Conservation (phyloP, 2,329 filamentous ascomycete species). For the Boeremia lycopersici region DNA sequence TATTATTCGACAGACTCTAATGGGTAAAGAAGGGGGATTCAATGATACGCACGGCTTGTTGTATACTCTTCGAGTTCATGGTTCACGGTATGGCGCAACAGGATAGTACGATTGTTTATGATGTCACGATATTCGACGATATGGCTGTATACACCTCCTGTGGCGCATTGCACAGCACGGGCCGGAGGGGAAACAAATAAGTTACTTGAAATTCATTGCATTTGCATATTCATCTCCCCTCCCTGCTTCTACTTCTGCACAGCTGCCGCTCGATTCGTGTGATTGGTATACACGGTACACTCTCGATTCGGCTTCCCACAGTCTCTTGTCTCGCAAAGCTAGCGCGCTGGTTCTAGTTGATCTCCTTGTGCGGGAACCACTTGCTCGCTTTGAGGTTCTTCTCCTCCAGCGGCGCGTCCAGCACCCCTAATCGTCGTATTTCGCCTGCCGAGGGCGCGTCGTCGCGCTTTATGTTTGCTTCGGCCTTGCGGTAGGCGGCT, state of each 20-base stretch:
- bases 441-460: conserved; percentile 81
- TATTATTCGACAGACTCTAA: not conserved
- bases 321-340: not conserved
- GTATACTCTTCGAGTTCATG: conserved; percentile 4
- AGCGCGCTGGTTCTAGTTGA: conserved; percentile 33
- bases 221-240: conserved; percentile 1
- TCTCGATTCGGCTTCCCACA: not conserved
- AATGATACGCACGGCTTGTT: not conserved
- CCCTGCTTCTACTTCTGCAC: not conserved
- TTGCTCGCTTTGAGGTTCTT: conserved; percentile 55
- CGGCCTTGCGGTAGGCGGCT: conserved; percentile 78
- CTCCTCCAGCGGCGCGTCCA: conserved; percentile 80
- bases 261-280: not conserved
- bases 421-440: conserved; percentile 83
- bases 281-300: conserved; percentile 11
- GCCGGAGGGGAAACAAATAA: not conserved
- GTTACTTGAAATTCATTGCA: conserved; percentile 7
- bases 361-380: conserved; percentile 52
- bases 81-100: conserved; percentile 7
- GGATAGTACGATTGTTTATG: conserved; percentile 11
- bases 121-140: conserved; percentile 13
- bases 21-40: not conserved
- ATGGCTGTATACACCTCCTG: not conserved
- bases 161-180: not conserved
- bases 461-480: conserved; percentile 76